These are phyloP conservation scores for Cucumis melo DNA, from an alignment of 306 rosid genomes.

Conservation along the genomic window DNA sequence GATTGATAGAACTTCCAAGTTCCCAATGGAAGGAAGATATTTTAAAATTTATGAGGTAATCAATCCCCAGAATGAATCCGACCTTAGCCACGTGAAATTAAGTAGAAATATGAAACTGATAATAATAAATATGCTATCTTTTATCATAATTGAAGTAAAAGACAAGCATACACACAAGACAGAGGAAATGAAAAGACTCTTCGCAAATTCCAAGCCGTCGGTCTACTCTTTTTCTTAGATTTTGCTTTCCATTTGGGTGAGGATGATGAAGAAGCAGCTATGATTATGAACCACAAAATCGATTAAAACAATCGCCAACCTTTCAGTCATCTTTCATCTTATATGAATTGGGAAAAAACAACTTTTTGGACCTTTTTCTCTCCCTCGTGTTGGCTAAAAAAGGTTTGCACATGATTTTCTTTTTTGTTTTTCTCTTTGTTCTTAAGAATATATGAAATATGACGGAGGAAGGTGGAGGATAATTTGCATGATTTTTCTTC, in stretches of 20 bases:
- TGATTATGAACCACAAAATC: neutral
- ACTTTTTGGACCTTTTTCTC: neutral
- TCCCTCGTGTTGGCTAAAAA: neutral
- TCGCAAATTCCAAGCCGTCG: neutral
- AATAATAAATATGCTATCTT: neutral
- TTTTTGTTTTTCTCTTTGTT: no score
- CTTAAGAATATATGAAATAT: no score
- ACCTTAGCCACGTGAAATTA: neutral
- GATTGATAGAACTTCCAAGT: neutral
- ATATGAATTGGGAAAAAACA: neutral
- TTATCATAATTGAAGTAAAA: neutral
- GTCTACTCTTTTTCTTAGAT: neutral
- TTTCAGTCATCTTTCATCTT: neutral
- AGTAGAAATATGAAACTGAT: neutral
- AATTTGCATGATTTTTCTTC: no score
- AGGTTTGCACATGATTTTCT: no score
- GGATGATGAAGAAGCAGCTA: neutral
- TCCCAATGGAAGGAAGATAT: neutral
- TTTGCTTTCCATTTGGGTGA: neutral
- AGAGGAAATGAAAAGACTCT: neutral
- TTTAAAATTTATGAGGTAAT: neutral
- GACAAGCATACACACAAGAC: neutral
- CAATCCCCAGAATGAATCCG: neutral
- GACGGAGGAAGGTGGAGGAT: no score
- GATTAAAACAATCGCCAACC: neutral